phyloP scores from a whole-genome alignment of 352 stramenopile genomes.

The Phytophthora citricola region DNA sequence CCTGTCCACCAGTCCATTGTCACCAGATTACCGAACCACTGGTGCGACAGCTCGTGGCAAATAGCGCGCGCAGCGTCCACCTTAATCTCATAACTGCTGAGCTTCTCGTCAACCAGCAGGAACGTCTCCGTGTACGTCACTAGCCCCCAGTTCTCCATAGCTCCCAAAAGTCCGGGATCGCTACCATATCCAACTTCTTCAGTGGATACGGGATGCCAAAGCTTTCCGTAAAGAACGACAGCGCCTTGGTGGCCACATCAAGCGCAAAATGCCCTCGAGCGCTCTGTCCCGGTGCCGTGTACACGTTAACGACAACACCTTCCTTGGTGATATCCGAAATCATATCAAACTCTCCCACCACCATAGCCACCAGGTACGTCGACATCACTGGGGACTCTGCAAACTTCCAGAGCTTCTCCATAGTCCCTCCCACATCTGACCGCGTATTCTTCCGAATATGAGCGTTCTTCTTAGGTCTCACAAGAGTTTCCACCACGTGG shows the following conservation, averaged over 20 bases:
- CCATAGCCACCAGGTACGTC: slow-evolving; percentile 97
- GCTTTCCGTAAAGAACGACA: slow-evolving; percentile 76
- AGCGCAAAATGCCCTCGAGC: slow-evolving; percentile 93
- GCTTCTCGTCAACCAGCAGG: slow-evolving; percentile 83
- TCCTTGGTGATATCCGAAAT: slow-evolving; percentile 89
- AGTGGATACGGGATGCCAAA: slow-evolving; percentile 95
- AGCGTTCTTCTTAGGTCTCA: slow-evolving; percentile 66
- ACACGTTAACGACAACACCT: slow-evolving; percentile 95
- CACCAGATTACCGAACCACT: slow-evolving; percentile 98
- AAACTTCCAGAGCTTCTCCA: slow-evolving; percentile 87
- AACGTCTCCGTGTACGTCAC: slow-evolving; percentile 96
- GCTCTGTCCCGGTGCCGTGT: slow-evolving; percentile 93
- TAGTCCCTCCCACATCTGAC: slow-evolving; percentile 32
- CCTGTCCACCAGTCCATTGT: slow-evolving; percentile 98
- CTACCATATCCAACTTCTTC: slow-evolving; percentile 98
- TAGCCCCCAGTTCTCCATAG: slow-evolving; percentile 96
- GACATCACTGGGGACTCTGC: slow-evolving; percentile 97
- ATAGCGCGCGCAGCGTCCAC: slow-evolving; percentile 93
- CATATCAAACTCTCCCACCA: slow-evolving; percentile 96
- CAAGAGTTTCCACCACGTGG: slow-evolving; percentile 89
- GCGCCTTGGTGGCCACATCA: slow-evolving; percentile 57
- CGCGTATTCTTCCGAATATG: slow-evolving; percentile 58
- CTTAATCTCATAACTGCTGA: slow-evolving; percentile 66
- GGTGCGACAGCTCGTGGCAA: slow-evolving; percentile 98
- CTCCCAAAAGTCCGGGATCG: slow-evolving; percentile 95